Evolutionary conservation across 2,329 filamentous ascomycete species (phyloP).

Genomic region (Ceratocystis lukuohia): DNA sequence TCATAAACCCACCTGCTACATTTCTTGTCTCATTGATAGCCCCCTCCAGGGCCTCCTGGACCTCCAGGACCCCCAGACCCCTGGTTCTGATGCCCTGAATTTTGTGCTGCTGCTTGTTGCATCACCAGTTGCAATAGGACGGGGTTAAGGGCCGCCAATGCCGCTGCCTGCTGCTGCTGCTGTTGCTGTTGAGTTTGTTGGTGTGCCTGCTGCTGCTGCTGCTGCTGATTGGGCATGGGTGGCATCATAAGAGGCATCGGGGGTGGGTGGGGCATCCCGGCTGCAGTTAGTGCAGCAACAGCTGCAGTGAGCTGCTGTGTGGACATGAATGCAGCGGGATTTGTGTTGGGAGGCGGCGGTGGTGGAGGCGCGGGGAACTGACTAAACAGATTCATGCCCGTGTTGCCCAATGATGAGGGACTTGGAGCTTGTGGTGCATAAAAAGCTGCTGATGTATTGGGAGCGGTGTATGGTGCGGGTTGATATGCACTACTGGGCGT

Average conservation of each 20-base stretch:
- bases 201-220: slow-evolving; percentile 27
- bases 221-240: slow-evolving; percentile 20
- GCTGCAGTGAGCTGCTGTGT: slow-evolving; percentile 5
- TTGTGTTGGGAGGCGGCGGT: slow-evolving; percentile 13
- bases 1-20: neutral
- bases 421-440: neutral
- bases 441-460: neutral
- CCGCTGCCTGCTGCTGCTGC: slow-evolving; percentile 4
- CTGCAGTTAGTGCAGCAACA: neutral
- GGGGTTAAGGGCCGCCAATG: slow-evolving; percentile 15
- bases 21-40: neutral
- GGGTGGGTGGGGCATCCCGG: neutral
- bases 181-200: slow-evolving; percentile 22
- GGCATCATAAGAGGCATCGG: neutral
- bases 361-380: slow-evolving; percentile 10
- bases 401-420: neutral
- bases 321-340: slow-evolving; percentile 7
- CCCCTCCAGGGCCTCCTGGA: neutral
- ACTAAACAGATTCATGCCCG: neutral
- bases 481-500: neutral
- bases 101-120: slow-evolving; percentile 1
- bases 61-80: neutral
- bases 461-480: neutral
- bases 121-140: slow-evolving; percentile 9
- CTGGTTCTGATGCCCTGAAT: neutral